Evolutionary conservation across 768 basidiomycete genomes (phyloP), one percentile per base, ranked within the genome.

Genomic region (Boletus rubroflammeus): DNA sequence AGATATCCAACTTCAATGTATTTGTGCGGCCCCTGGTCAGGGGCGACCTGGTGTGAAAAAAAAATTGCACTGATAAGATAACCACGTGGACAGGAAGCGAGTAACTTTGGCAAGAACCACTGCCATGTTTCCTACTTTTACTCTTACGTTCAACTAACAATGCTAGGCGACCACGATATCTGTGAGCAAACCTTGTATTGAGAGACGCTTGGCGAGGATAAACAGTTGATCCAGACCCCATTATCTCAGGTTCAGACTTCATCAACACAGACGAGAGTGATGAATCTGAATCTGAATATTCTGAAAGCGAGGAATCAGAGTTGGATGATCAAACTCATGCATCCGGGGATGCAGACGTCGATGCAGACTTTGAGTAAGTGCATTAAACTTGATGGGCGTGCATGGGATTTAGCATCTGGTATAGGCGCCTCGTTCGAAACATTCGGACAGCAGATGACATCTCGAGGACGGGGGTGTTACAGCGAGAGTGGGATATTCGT

Each of bases 361-460:
- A 64, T 32, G 64, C 54, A 9, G 64, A 65, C 23, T 67, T 65
- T 17, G 58, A 67, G 62, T 56, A 48, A 7, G 63, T 48, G n/a
- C 6, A 23, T 32, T 5, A 5, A 17, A 21, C 19, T 11, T 31
- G 15, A 5, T 34, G 26, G 23, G 21, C 4, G 5, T 14, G 32
- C 26, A 32, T 32, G 13, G 10, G 3, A 31, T 17, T 19, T 19
- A 25, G 6, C 47, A 19, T 36, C 25, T 26, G 17, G 46, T 43
- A 31, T 58, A 90, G 88, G 55, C 86, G 85, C 31, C 79, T 92
- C 25, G 81, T 90, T 5, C 76, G 81, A 55, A 81, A 79, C 43
- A 88, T 91, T 51, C 78, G 84, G 29, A 68, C 76, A 1, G 75
- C 77, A 23, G 47, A 36, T 36, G 47, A 63, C 31, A 25, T 63